phyloP scores from a whole-genome alignment of 805 yeast genomes.

The Priceomyces haplophilus region DNA sequence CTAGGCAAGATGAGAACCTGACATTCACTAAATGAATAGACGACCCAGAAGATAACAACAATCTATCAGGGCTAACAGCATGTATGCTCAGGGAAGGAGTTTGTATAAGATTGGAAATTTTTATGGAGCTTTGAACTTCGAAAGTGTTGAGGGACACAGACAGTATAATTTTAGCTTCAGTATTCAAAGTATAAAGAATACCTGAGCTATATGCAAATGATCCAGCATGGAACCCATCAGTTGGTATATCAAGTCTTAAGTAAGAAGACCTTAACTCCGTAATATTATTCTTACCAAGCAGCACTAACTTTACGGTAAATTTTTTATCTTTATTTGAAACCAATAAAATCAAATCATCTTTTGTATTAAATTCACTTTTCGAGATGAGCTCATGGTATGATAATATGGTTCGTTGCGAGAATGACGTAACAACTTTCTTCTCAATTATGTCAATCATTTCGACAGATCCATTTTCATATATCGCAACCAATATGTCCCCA shows the following conservation, averaged over 20 bases:
- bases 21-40: slow-evolving; percentile 44
- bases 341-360: slow-evolving; percentile 12
- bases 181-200: slow-evolving; percentile 22
- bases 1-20: slow-evolving; percentile 41
- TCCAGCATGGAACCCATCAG: slow-evolving; percentile 2
- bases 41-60: slow-evolving; percentile 40
- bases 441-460: slow-evolving; percentile 8
- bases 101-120: neutral
- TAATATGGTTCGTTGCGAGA: slow-evolving; percentile 17
- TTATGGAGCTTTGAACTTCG: slow-evolving; percentile 16
- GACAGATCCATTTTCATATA: slow-evolving; percentile 15
- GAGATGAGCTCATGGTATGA: slow-evolving; percentile 29
- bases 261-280: slow-evolving; percentile 20
- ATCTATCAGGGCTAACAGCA: slow-evolving; percentile 44
- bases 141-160: slow-evolving; percentile 25
- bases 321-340: slow-evolving; percentile 9
- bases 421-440: slow-evolving; percentile 11
- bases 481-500: slow-evolving; percentile 25
- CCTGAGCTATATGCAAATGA: slow-evolving; percentile 26
- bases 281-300: slow-evolving; percentile 20
- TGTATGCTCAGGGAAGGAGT: neutral
- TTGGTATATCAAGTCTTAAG: neutral
- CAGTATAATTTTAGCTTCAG: slow-evolving; percentile 13
- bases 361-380: slow-evolving; percentile 12
- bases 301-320: slow-evolving; percentile 22